Evolutionary conservation across 139 green algal genomes (phyloP).

Genomic region (Volvox africanus): DNA sequence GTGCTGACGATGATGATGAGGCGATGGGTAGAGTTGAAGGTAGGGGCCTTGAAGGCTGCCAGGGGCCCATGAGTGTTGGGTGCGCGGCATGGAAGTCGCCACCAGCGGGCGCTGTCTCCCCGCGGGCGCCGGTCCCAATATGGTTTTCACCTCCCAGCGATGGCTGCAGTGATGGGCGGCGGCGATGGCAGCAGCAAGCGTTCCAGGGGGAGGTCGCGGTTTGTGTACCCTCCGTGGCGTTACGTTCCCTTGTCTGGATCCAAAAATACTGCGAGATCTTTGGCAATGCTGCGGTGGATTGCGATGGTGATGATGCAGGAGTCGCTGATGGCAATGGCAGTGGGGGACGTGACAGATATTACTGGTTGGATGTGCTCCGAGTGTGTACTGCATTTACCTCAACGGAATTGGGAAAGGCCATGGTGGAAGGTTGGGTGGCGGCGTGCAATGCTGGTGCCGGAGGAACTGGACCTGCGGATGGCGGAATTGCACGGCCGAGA

Average conservation of each 20-base stretch:
- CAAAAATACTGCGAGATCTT: neutral
- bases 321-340: neutral
- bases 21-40: neutral
- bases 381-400: neutral
- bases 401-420: neutral
- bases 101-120: neutral
- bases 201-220: neutral
- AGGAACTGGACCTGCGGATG: neutral
- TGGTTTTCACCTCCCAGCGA: neutral
- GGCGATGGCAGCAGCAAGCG: neutral
- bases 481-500: neutral
- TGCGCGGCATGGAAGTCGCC: neutral
- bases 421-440: neutral
- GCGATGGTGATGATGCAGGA: neutral
- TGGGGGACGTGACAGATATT: neutral
- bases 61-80: neutral
- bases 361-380: neutral
- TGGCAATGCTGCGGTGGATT: neutral
- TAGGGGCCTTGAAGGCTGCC: neutral
- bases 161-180: neutral
- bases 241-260: neutral
- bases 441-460: neutral
- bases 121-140: neutral
- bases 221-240: neutral
- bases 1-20: neutral